These are phyloP conservation scores for Lentinus brumalis DNA, from an alignment of 768 basidiomycete species.

Conservation along the genomic window DNA sequence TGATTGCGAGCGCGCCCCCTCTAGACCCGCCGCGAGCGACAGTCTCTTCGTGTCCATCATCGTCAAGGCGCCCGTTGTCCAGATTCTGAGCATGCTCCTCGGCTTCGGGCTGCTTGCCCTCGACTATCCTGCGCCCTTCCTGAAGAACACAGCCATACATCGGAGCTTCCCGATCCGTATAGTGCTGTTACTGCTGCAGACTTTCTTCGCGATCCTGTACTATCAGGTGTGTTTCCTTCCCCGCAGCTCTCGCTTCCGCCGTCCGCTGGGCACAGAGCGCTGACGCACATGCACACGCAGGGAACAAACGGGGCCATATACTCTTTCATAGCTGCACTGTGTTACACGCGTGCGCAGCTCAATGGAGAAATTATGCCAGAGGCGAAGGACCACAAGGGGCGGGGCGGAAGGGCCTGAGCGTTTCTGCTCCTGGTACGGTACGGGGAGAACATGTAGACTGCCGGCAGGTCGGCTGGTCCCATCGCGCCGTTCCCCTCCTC, in stretches of 20 bases:
- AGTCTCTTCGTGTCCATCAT: conserved; percentile 72
- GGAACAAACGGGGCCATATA: conserved; percentile 84
- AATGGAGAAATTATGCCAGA: conserved; percentile 72
- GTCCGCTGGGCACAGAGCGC: too few relatives aligned
- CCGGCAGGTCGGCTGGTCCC: conserved; percentile 26
- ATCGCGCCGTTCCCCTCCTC: conserved; percentile 21
- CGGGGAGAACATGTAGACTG: conserved; percentile 26
- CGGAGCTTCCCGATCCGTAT: conserved; percentile 67
- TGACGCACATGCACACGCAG: conserved; percentile 37
- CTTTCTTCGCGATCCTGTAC: conserved; percentile 63
- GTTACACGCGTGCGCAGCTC: conserved; percentile 66
- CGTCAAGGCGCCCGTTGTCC: conserved; percentile 77
- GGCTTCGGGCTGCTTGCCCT: conserved; percentile 61
- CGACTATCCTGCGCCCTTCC: conserved; percentile 68
- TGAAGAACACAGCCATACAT: conserved; percentile 59
- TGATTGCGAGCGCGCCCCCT: not conserved
- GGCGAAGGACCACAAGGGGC: conserved; percentile 64
- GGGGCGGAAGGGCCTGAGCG: conserved; percentile 55
- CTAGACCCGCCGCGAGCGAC: conserved; percentile 60
- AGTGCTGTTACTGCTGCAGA: conserved; percentile 64
- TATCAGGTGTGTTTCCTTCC: conserved; percentile 63
- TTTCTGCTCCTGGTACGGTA: conserved; percentile 19
- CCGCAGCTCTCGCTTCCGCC: not conserved
- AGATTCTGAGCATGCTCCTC: conserved; percentile 63
- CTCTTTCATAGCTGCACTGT: conserved; percentile 69